Evolutionary conservation across 768 basidiomycete genomes (phyloP).

Genomic region (Epithele typhae): DNA sequence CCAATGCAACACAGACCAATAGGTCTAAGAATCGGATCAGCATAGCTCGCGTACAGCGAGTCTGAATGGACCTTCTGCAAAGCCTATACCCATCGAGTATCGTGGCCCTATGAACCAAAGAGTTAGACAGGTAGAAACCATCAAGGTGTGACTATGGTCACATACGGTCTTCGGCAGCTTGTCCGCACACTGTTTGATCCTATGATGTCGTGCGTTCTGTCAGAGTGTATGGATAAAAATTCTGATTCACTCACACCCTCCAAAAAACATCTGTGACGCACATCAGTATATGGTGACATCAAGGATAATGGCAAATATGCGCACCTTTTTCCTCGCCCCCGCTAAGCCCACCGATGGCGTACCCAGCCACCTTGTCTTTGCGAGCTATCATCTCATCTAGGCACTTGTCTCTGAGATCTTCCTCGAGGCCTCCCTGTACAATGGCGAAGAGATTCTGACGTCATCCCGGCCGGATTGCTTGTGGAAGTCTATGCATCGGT

Average conservation of each 20-base stretch:
- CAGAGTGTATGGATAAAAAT: too few species aligned
- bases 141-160: conserved; percentile 5
- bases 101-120: conserved; percentile 59
- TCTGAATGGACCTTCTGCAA: conserved; percentile 67
- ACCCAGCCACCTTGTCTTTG: conserved; percentile 76
- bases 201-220: conserved; percentile 29
- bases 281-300: background rate
- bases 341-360: conserved; percentile 86
- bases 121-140: conserved; percentile 2
- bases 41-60: background rate
- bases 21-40: conserved; percentile 50
- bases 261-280: conserved; percentile 65
- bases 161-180: conserved; percentile 77
- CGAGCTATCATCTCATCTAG: conserved; percentile 79
- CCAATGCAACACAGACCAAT: conserved; percentile 86
- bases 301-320: conserved; percentile 2
- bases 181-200: conserved; percentile 79
- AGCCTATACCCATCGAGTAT: conserved; percentile 92
- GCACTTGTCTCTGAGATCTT: conserved; percentile 66
- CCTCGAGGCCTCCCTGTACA: conserved; percentile 83
- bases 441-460: conserved; percentile 85
- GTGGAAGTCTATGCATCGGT: conserved; percentile 80
- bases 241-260: conserved; percentile 56
- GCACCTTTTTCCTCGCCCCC: conserved; percentile 90
- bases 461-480: conserved; percentile 58